These are phyloP conservation scores for Holtermanniella nyarrowii DNA, from an alignment of 768 basidiomycete genomes.

Conservation along the genomic window DNA sequence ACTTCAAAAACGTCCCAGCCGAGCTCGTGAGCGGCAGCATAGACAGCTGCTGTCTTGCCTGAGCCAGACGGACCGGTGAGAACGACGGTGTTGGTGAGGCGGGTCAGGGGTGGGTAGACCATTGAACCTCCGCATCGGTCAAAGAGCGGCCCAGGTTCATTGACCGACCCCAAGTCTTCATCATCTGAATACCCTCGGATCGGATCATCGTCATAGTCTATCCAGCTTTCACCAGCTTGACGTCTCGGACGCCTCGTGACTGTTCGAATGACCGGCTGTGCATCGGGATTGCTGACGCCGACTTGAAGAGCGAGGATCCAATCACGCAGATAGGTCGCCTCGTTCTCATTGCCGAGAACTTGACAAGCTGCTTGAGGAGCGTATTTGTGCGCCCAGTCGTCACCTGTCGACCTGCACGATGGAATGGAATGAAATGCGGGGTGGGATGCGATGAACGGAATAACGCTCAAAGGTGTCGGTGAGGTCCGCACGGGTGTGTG, in stretches of 20 bases:
- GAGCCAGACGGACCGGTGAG: conserved; percentile 69
- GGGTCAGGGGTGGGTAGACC: conserved; percentile 16
- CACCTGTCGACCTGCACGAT: not conserved
- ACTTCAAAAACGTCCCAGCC: conserved; percentile 97
- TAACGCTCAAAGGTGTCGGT: not conserved
- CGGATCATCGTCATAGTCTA: conserved; percentile 35
- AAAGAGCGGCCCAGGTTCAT: conserved; percentile 8
- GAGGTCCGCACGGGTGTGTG: too few relatives aligned
- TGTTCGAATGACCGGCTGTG: conserved; percentile 24
- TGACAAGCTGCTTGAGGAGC: conserved; percentile 25
- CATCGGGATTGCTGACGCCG: conserved; percentile 8
- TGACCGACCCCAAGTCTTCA: conserved; percentile 9
- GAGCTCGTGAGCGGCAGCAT: conserved; percentile 86
- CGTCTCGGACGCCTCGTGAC: conserved; percentile 14
- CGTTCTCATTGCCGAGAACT: conserved; percentile 36
- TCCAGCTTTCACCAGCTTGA: conserved; percentile 34
- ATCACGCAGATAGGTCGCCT: conserved; percentile 35
- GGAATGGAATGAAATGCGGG: conserved; percentile 14
- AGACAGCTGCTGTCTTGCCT: conserved; percentile 86
- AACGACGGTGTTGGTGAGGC: conserved; percentile 75
- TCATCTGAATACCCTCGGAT: conserved; percentile 9
- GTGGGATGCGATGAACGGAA: conserved; percentile 5
- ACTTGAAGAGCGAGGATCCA: conserved; percentile 36
- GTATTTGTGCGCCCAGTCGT: conserved; percentile 37
- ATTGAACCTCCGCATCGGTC: conserved; percentile 14